phyloP scores from a whole-genome alignment of 2,329 filamentous ascomycete genomes.

The Hypoxylon sp. region DNA sequence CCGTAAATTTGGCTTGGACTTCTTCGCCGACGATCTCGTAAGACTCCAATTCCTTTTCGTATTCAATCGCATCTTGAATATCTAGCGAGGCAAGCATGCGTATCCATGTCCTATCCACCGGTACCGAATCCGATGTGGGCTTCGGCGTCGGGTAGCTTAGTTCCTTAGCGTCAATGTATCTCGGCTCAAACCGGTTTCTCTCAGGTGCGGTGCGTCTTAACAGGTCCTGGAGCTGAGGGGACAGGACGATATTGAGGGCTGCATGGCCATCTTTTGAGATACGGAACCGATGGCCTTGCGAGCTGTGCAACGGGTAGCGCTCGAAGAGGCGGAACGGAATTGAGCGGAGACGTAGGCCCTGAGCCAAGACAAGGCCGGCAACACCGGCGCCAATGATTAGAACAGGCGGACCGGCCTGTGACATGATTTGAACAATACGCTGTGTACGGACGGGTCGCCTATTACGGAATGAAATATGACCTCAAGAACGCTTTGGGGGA shows the following conservation, averaged over 20 bases:
- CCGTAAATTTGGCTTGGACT: constrained; percentile 48
- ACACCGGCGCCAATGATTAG: constrained; percentile 62
- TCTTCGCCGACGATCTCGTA: constrained; percentile 45
- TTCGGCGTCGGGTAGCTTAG: constrained; percentile 44
- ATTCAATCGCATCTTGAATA: constrained; percentile 52
- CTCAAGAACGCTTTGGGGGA: background rate
- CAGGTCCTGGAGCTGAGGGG: constrained; percentile 45
- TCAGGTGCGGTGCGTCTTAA: constrained; percentile 47
- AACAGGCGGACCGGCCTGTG: constrained; percentile 50
- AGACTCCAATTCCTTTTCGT: constrained; percentile 52
- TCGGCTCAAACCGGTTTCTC: constrained; percentile 45
- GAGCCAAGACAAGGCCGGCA: constrained; percentile 59
- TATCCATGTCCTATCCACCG: constrained; percentile 54
- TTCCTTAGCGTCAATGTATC: constrained; percentile 50
- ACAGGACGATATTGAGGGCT: constrained; percentile 50
- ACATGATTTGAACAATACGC: constrained; percentile 23
- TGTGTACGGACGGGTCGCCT: background rate
- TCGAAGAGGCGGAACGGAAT: constrained; percentile 53
- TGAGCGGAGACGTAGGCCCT: constrained; percentile 52
- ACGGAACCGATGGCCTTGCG: constrained; percentile 54
- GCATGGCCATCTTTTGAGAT: constrained; percentile 49
- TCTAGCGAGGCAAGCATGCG: constrained; percentile 48
- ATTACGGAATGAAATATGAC: background rate
- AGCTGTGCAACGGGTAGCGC: constrained; percentile 45
- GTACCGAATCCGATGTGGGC: constrained; percentile 44